Percentiles rank a stretch among this genome's conserved stretches.
These are phyloP conservation scores for Neonectria ditissima DNA, from an alignment of 2,329 filamentous ascomycete genomes.

Conservation along the genomic window DNA sequence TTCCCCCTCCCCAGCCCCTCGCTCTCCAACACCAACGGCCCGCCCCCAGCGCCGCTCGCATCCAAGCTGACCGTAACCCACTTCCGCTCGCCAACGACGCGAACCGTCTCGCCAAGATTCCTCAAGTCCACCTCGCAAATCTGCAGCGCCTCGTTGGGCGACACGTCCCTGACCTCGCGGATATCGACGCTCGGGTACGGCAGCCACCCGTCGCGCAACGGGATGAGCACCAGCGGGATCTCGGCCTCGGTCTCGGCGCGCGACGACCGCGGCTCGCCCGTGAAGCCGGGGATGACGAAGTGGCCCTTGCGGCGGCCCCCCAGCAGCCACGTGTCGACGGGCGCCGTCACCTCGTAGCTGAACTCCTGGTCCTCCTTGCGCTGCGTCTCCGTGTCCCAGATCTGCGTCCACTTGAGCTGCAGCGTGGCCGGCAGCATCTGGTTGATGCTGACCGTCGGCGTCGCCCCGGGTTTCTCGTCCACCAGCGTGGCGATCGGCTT, in stretches of 20 bases:
- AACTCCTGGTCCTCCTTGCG: constrained; percentile 73
- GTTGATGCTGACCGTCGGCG: constrained; percentile 67
- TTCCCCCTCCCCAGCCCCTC: constrained; percentile 53
- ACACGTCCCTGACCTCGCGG: constrained; percentile 63
- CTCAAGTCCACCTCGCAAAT: constrained; percentile 83
- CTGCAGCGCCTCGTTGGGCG: constrained; percentile 40
- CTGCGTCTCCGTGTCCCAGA: constrained; percentile 66
- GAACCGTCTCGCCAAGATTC: constrained; percentile 81
- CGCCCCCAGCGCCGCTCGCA: constrained; percentile 72
- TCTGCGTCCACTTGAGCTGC: constrained; percentile 70
- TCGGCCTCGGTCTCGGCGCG: constrained; percentile 64
- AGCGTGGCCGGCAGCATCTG: constrained; percentile 74
- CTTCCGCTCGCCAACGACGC: constrained; percentile 77
- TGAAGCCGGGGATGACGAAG: constrained; percentile 69
- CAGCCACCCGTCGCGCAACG: constrained; percentile 81
- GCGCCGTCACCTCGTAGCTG: constrained; percentile 82
- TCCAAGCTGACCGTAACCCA: constrained; percentile 81
- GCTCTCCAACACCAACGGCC: constrained; percentile 74
- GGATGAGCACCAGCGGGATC: constrained; percentile 81
- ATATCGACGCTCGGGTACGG: constrained; percentile 85
- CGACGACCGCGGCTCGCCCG: constrained; percentile 57
- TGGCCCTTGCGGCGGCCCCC: constrained; percentile 84
- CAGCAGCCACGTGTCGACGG: constrained; percentile 83
- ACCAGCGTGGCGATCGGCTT: constrained; percentile 49
- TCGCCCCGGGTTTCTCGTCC: constrained; percentile 47